Evolutionary conservation across 441 rosid genomes (phyloP), one percentile per base, ranked within the genome.

Genomic region (Manihot esculenta): DNA sequence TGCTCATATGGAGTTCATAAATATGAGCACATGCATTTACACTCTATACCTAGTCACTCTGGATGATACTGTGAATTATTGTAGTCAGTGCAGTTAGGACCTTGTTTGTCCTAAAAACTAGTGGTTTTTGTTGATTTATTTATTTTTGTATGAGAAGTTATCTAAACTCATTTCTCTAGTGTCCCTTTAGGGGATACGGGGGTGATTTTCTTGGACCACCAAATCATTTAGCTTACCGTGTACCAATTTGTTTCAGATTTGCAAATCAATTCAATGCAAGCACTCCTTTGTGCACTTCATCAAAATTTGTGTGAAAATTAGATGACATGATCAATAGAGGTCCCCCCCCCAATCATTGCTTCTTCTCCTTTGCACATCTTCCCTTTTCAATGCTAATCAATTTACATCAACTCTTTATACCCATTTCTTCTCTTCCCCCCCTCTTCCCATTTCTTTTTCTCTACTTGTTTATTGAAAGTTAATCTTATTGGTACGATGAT

Each of bases 261-360:
- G 64, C 61, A 61, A 18, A 53, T 50, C 42, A 41, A 64, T 54
- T 60, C 47, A 56, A 57, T 49, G 68, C 7, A 70, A 45, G 63
- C 23, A 42, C 49, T 59, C 51, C 38, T 42, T 54, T 54, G 66
- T 54, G 33, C 76, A 55, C n/a, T 42, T 62, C 62, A 73, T 71
- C 38, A 58, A 81, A 68, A 72, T 68, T 35, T 53, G 77, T 69
- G 73, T 72, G 72, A 74, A 74, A 76, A 77, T 61, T 62, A 54
- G 63, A 74, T 64, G 73, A 54, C 62, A 64, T 38, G 24, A 35
- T 59, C 64, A 66, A 27, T 45, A 44, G 62, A 76, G 80, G 76
- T 57, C 80, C 80, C 76, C 80, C 80, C 76, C 70, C 61, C 75
- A 68, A 72, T 79, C 59, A 71, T 73, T 69, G 42, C 62, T 45